phyloP scores from a whole-genome alignment of 1,139 yeast species.

The Yamadazyma songkhlaensis region DNA sequence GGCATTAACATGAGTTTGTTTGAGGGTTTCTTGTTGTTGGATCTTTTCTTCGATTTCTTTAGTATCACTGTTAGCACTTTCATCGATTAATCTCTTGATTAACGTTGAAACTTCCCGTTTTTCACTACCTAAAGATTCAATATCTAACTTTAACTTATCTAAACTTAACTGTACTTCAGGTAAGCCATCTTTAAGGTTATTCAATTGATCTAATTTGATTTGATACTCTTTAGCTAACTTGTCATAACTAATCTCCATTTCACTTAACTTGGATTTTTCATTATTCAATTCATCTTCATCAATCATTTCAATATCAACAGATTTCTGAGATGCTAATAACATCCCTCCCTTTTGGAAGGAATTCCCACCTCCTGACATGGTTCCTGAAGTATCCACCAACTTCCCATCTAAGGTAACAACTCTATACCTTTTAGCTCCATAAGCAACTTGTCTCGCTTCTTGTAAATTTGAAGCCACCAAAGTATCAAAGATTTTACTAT shows the following conservation, averaged over 20 bases:
- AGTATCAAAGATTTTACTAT: slow-evolving; percentile 82
- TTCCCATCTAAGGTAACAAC: slow-evolving; percentile 95
- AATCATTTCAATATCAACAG: slow-evolving; percentile 19
- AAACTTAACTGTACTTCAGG: slow-evolving; percentile 71
- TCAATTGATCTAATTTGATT: slow-evolving; percentile 60
- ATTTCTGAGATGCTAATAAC: slow-evolving; percentile 38
- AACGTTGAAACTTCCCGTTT: slow-evolving; percentile 39
- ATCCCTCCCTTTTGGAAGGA: slow-evolving; percentile 62
- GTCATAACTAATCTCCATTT: slow-evolving; percentile 56
- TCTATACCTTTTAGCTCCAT: slow-evolving; percentile 74
- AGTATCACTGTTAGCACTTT: slow-evolving; percentile 27
- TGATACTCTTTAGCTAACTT: slow-evolving; percentile 50
- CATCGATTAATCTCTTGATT: slow-evolving; percentile 37
- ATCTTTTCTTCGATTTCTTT: slow-evolving; percentile 40
- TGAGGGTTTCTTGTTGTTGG: slow-evolving; percentile 29
- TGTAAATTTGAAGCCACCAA: slow-evolving; percentile 76
- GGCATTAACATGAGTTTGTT: slow-evolving; percentile 26
- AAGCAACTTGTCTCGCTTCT: slow-evolving; percentile 87
- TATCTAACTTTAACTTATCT: slow-evolving; percentile 61
- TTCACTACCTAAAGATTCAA: slow-evolving; percentile 54
- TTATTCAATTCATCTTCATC: slow-evolving; percentile 60
- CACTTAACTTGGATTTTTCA: slow-evolving; percentile 51
- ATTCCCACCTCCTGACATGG: slow-evolving; percentile 96
- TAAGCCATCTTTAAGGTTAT: slow-evolving; percentile 56
- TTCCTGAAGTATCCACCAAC: slow-evolving; percentile 91